phyloP scores from a whole-genome alignment of 352 stramenopile species.

The Aphanomyces cochlioides region DNA sequence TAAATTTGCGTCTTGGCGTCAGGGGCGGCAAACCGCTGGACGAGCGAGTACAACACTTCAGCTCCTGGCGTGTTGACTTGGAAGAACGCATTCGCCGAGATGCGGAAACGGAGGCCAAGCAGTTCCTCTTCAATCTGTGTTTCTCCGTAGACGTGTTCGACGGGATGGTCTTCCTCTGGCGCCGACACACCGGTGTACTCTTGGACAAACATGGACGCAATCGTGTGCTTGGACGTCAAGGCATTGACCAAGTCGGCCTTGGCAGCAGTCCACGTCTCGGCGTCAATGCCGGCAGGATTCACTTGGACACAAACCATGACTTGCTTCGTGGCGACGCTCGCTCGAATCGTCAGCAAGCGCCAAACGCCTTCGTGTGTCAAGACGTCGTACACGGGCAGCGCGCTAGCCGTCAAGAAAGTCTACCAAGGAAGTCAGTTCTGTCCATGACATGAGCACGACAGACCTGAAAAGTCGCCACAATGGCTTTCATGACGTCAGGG shows the following conservation, averaged over 20 bases:
- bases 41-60: constrained; percentile 93
- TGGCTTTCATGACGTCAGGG: constrained; percentile 71
- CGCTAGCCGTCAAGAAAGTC: constrained; percentile 38
- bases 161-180: constrained; percentile 84
- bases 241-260: constrained; percentile 39
- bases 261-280: constrained; percentile 39
- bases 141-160: constrained; percentile 69
- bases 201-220: constrained; percentile 92
- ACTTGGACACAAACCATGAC: constrained; percentile 80
- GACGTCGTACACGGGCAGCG: constrained; percentile 69
- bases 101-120: constrained; percentile 83
- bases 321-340: constrained; percentile 58
- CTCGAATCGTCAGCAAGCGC: constrained; percentile 69
- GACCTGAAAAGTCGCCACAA: constrained; percentile 62
- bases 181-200: constrained; percentile 89
- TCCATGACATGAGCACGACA: neutral
- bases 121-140: constrained; percentile 79
- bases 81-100: constrained; percentile 93
- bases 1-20: constrained; percentile 88
- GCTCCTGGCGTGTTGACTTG: constrained; percentile 95
- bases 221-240: constrained; percentile 48
- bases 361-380: constrained; percentile 66
- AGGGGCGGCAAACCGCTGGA: constrained; percentile 83
- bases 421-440: neutral
- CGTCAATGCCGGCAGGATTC: constrained; percentile 40